Conservation (phyloP, 2,329 filamentous ascomycete genomes). For the Raffaelea deltoideospora region DNA sequence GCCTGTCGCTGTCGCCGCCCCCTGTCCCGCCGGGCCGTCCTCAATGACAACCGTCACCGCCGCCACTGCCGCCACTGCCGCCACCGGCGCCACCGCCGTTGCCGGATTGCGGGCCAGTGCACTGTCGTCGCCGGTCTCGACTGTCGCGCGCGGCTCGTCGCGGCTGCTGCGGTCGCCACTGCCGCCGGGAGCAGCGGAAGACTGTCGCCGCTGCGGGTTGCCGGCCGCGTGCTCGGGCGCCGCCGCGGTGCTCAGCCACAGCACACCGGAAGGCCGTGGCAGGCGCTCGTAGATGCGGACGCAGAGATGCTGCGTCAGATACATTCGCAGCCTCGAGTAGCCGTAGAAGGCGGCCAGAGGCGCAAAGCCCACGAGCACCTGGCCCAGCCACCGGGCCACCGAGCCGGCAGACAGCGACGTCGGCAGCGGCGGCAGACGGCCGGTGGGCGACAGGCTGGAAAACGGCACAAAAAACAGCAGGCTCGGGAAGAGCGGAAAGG, state of each 20-base stretch:
- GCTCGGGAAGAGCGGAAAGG: slow-evolving; percentile 25
- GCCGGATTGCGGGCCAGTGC: not conserved
- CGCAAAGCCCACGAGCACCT: slow-evolving; percentile 24
- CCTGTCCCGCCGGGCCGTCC: not conserved
- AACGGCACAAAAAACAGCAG: slow-evolving; percentile 40
- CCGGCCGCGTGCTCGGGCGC: not conserved
- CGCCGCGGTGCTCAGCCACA: not conserved
- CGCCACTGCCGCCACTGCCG: not conserved
- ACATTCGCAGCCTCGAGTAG: slow-evolving; percentile 22
- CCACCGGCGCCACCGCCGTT: not conserved
- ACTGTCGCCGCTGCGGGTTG: not conserved
- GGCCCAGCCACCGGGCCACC: slow-evolving; percentile 27
- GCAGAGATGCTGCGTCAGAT: slow-evolving; percentile 22
- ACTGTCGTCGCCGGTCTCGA: not conserved
- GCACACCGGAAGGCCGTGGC: slow-evolving; percentile 11
- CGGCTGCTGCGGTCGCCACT: not conserved
- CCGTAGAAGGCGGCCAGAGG: slow-evolving; percentile 33
- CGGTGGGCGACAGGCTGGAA: slow-evolving; percentile 30
- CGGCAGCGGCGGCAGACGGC: slow-evolving; percentile 28
- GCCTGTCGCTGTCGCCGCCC: not conserved
- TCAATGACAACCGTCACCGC: not conserved
- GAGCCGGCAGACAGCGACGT: slow-evolving; percentile 21
- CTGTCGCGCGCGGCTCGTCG: not conserved
- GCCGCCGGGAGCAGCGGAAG: not conserved
- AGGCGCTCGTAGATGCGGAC: slow-evolving; percentile 22